Evolutionary conservation across 2,329 filamentous ascomycete species (phyloP).

Genomic region (Hymenoscyphus occultus): DNA sequence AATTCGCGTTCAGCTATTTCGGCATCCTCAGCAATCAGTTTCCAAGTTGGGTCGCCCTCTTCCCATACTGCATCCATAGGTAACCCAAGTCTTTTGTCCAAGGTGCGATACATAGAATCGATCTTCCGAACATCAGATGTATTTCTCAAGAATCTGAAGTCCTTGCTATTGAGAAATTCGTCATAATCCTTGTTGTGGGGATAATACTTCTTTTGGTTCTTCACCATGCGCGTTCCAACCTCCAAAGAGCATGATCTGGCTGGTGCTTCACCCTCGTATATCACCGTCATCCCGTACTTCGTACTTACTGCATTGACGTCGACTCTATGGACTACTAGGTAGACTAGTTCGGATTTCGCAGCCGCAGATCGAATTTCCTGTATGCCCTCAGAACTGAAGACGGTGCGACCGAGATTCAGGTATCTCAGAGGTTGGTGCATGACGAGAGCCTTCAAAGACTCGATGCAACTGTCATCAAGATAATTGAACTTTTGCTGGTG

Average conservation of each 20-base stretch:
- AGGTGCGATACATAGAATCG: conserved; percentile 45
- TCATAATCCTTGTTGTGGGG: conserved; percentile 16
- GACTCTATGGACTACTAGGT: conserved; percentile 13
- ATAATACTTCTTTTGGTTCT: conserved; percentile 19
- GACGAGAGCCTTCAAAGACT: conserved; percentile 12
- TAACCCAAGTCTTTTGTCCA: conserved; percentile 32
- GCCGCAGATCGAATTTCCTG: conserved; percentile 14
- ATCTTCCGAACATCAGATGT: conserved; percentile 42
- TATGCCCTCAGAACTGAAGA: conserved; percentile 8
- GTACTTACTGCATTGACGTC: conserved; percentile 4
- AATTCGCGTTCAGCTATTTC: not conserved
- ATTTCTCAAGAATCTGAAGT: conserved; percentile 43
- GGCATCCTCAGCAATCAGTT: conserved; percentile 20
- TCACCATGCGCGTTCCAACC: conserved; percentile 14
- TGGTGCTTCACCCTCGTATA: conserved; percentile 9
- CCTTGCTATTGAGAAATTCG: conserved; percentile 29
- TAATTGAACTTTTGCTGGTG: conserved; percentile 21
- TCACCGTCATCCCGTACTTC: not conserved
- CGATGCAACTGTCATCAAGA: conserved; percentile 16
- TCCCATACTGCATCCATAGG: conserved; percentile 40
- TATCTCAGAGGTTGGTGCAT: conserved; percentile 12
- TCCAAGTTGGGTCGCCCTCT: conserved; percentile 39
- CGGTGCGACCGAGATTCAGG: conserved; percentile 18
- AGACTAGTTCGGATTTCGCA: conserved; percentile 15
- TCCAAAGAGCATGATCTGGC: conserved; percentile 18